phyloP scores from a whole-genome alignment of 176 grass and related monocot genomes.

The Ensete glaucum region DNA sequence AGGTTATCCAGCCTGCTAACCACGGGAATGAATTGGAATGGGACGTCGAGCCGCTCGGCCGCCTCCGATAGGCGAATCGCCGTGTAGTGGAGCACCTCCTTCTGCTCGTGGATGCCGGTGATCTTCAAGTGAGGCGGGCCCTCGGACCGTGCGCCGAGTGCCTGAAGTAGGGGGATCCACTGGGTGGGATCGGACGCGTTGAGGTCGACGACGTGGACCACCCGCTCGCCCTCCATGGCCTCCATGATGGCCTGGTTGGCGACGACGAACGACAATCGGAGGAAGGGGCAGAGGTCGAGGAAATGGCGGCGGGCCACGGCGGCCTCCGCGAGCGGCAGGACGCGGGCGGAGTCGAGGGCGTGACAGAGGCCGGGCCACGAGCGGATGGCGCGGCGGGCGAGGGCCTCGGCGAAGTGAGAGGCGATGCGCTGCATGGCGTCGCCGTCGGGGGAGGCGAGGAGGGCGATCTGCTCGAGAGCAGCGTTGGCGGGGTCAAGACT shows the following conservation, averaged over 20 bases:
- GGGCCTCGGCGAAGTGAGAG: constrained; percentile 47
- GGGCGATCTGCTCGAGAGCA: constrained; percentile 59
- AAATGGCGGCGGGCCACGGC: constrained; percentile 49
- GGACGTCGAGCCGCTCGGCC: constrained; percentile 76
- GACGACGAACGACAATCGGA: constrained; percentile 45
- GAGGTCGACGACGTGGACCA: constrained; percentile 83
- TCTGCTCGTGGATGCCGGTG: constrained; percentile 51
- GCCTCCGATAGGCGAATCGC: constrained; percentile 60
- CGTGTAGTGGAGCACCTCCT: constrained; percentile 40
- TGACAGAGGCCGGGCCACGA: constrained; percentile 60
- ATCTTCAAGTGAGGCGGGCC: constrained; percentile 83
- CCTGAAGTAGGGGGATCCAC: constrained; percentile 70
- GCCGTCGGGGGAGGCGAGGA: constrained; percentile 51
- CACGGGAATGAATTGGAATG: constrained; percentile 87
- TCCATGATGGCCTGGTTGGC: constrained; percentile 73
- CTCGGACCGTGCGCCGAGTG: constrained; percentile 47
- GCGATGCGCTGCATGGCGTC: constrained; percentile 97
- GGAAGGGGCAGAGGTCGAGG: constrained; percentile 83
- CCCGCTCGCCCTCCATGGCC: constrained; percentile 80
- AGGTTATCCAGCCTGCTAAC: constrained; percentile 39
- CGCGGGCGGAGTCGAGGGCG: constrained; percentile 32
- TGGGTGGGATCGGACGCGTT: constrained; percentile 57
- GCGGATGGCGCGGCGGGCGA: constrained; percentile 59
- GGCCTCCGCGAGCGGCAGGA: constrained; percentile 19
- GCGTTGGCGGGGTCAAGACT: constrained; percentile 58